Percentiles rank a stretch among this genome's conserved stretches.
Conservation (phyloP, 1,284 basidiomycete genomes). For the Trichosporon sp. region DNA sequence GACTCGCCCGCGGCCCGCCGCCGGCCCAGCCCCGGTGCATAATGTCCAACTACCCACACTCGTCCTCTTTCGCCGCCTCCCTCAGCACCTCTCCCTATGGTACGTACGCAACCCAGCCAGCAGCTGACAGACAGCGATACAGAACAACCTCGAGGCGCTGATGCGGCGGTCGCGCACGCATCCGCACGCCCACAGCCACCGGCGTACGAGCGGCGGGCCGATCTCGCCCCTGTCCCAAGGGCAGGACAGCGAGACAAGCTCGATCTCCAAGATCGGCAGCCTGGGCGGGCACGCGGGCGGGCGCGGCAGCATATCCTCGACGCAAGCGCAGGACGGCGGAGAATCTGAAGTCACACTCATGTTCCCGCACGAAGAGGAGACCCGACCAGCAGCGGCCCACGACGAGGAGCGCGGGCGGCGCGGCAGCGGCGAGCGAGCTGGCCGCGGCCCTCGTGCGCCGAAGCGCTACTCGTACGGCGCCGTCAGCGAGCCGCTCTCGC, state of each 20-base stretch:
- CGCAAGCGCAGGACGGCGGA: neutral
- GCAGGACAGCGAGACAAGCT: constrained; percentile 1
- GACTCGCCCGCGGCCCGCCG: neutral
- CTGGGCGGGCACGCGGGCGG: neutral
- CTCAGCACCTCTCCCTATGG: constrained; percentile 45
- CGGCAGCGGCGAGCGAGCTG: neutral
- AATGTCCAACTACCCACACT: constrained; percentile 47
- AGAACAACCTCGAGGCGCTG: constrained; percentile 44
- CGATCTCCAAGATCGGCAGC: neutral
- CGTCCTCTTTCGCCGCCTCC: constrained; percentile 33
- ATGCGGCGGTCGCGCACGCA: constrained; percentile 39
- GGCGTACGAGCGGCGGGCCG: neutral
- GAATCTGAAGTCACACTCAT: constrained; percentile 12
- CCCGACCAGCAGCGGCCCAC: neutral
- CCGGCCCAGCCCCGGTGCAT: neutral
- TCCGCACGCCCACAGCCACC: constrained; percentile 17
- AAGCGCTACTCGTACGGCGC: constrained; percentile 1
- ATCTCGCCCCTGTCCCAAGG: neutral
- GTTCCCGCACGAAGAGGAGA: constrained; percentile 14
- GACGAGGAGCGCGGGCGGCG: neutral
- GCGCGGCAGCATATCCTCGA: neutral
- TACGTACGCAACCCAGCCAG: constrained; percentile 17
- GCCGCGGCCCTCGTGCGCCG: neutral
- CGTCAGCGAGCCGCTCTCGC: constrained; percentile 4
- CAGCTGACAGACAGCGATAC: constrained; percentile 33